Base-by-base conservation (phyloP, 352 stramenopile species). In the Phytophthora melonis region DNA sequence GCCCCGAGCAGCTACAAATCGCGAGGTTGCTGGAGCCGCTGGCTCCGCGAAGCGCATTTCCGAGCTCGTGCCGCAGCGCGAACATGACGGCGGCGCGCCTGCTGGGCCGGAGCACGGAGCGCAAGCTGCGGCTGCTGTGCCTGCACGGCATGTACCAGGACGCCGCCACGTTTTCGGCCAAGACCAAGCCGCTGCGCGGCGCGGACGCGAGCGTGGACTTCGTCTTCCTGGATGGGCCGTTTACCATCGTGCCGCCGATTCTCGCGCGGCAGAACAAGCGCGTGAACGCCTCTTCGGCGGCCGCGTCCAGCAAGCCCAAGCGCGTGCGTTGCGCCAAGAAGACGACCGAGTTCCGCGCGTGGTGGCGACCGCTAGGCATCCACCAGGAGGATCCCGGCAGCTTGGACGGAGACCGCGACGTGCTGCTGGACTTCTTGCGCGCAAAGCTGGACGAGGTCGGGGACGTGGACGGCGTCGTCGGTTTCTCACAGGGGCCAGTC, bases 81-180 rank as follows among this genome's bases (percentile, higher is more conserved):
- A 60, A 19, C 58, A 77, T 74, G 68, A 56, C 68, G 61, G 61
- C 60, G 55, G 63, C 53, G 61, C 59, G 56, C 23, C 2, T 63
- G 39, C 43, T 79, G 25, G 63, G 63, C 52, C 72, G 54, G 21
- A 54, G 55, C 50, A 60, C 53, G 21, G 67, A 57, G 19, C 74
- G 77, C 53, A 88, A 87, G 62, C 73, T 95, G 55, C 86, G 87
- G 21, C 74, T 96, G 59, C 64, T 96, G 54, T 96, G 89, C 75
- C 84, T 96, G 30, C 89, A 96, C 60, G 89, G 89, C 58, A 96
- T 96, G 87, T 96, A 94, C 77, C 89, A 96, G 77, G 90, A 94
- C 58, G 84, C 77, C 58, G 70, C 75, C 32, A 86, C 86, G 9
- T 94, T 96, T 27, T 63, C 73, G 50, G 66, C 65, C 71, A 96